Conservation (phyloP, 345 rosid species). For the Psidium guajava region DNA sequence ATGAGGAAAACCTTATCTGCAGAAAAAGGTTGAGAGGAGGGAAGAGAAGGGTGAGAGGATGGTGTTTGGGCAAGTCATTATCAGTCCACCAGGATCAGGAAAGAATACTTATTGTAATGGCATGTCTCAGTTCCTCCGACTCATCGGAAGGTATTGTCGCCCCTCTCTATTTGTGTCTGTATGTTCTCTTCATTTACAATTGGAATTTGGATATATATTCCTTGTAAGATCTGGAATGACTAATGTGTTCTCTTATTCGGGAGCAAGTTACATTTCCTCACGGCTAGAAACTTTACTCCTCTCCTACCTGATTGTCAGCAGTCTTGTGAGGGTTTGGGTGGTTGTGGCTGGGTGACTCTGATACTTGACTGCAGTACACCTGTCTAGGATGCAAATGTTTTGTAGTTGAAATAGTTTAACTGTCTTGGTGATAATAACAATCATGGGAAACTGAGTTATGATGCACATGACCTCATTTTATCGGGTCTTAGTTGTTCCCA, state of each 20-base stretch:
- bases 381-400: not conserved
- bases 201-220: not conserved
- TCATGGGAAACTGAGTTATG: not conserved
- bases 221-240: not conserved
- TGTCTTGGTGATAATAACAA: not conserved
- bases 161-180: not conserved
- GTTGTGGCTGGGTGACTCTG: not conserved
- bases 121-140: slow-evolving; percentile 88
- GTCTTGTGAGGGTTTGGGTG: not conserved
- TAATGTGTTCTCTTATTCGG: not conserved
- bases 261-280: not conserved
- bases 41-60: slow-evolving; percentile 4
- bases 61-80: slow-evolving; percentile 91
- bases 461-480: not conserved
- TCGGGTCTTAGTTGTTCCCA: not conserved
- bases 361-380: not conserved
- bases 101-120: slow-evolving; percentile 97
- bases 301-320: not conserved
- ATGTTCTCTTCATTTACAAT: not conserved
- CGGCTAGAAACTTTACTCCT: not conserved
- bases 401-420: not conserved
- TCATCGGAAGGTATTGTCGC: slow-evolving; percentile 59
- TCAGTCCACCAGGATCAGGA: slow-evolving; percentile 97
- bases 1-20: not conserved
- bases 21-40: not conserved